Evolutionary conservation across 345 rosid species (phyloP), one percentile per base, ranked within the genome.

Genomic region (Mercurialis annua): DNA sequence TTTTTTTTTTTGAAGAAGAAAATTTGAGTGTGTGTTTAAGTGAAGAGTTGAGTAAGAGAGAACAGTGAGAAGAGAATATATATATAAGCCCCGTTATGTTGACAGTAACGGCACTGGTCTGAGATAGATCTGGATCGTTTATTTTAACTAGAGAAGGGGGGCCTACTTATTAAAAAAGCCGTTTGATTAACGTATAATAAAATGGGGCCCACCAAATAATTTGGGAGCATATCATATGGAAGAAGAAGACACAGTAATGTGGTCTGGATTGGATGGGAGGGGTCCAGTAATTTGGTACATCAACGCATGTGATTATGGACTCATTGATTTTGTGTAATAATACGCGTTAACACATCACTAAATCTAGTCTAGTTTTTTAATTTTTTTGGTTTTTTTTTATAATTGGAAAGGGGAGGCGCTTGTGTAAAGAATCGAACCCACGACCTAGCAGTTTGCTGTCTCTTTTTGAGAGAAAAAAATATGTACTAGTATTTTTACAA

Each of bases 191-290:
- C 69, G 53, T 29, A 43, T 36, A 34, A 21, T 29, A 33, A 66
- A 0, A 20, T 0, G 27, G 68, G 76, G 54, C 29, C 72, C 76
- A 64, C 73, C 70, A 57, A 47, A 24, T 10, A 42, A 36, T 16
- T 3, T 30, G 21, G n/a, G 17, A 15, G 9, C 20, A 34, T 34
- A 34, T 34, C 4, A 3, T 34, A 71, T 27, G 68, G 78, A 71
- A 47, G 43, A 40, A 14, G 47, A 57, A 33, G 44, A 18, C 67
- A 49, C 56, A 16, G 33, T 33, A 76, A 52, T 62, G 64, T 66
- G 69, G 81, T 38, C 80, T 78, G 83, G 59, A 43, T 21, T 53
- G 24, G n/a, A n/a, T n/a, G n/a, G n/a, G n/a, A n/a, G n/a, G 81
- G 68, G 50, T 1, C 66, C 31, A 30, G 24, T 7, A 26, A 2